A percentile compares a stretch with the other conserved stretches of the same genome.
Conservation (phyloP, 192 early-diverging fungal genomes). For the Entomortierella lignicola region DNA sequence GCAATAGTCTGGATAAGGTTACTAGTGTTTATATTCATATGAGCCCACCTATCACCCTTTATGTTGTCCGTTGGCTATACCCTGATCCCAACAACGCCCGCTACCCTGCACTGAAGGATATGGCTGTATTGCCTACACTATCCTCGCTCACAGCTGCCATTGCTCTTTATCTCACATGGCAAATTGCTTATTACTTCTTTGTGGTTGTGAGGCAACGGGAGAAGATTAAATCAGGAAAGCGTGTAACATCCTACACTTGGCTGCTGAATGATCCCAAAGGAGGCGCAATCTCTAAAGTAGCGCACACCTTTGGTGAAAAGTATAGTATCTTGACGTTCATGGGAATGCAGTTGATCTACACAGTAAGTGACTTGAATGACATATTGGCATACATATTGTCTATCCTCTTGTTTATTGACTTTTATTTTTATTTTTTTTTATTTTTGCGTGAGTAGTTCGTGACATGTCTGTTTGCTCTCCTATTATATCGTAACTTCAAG, state of each 20-base stretch:
- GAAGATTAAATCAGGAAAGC: slow-evolving; percentile 48
- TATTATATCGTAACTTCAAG: slow-evolving; percentile 65
- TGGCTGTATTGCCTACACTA: slow-evolving; percentile 32
- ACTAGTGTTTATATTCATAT: slow-evolving; percentile 75
- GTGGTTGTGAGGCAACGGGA: slow-evolving; percentile 39
- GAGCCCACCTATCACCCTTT: slow-evolving; percentile 67
- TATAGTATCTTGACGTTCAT: slow-evolving; percentile 72
- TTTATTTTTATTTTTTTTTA: background rate
- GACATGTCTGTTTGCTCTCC: slow-evolving; percentile 56
- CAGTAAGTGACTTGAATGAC: slow-evolving; percentile 39
- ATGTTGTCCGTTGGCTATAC: slow-evolving; percentile 69
- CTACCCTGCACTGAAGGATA: slow-evolving; percentile 60
- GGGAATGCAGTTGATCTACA: slow-evolving; percentile 67
- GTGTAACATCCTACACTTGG: slow-evolving; percentile 73
- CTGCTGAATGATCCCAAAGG: slow-evolving; percentile 62
- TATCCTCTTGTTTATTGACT: too few species aligned
- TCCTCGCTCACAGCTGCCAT: slow-evolving; percentile 27
- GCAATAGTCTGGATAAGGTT: slow-evolving; percentile 73
- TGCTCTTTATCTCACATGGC: slow-evolving; percentile 44
- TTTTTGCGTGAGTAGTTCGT: slow-evolving; percentile 23
- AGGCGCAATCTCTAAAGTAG: slow-evolving; percentile 52
- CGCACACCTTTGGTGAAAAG: slow-evolving; percentile 60
- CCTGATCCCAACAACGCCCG: slow-evolving; percentile 48
- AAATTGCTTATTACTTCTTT: slow-evolving; percentile 41
- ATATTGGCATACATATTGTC: too few species aligned